Percentiles rank a stretch among this genome's conserved stretches.
phyloP scores from a whole-genome alignment of 2,329 filamentous ascomycete genomes.

The Tolypocladium pustulatum region DNA sequence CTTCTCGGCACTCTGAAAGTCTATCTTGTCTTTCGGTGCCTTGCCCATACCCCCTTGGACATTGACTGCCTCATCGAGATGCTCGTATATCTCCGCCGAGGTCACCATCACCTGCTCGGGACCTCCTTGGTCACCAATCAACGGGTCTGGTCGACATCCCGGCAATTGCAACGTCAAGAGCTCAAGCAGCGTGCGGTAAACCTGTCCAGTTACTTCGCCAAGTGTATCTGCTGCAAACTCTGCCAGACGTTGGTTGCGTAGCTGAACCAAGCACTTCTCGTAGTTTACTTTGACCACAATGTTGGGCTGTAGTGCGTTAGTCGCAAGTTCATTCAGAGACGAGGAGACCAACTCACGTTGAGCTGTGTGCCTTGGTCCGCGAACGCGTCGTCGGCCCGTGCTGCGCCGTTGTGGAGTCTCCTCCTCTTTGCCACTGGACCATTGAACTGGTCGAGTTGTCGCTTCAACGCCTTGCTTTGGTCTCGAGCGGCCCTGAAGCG shows the following conservation, averaged over 20 bases:
- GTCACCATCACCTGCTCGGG: conserved; percentile 28
- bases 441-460: conserved; percentile 34
- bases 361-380: conserved; percentile 34
- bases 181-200: conserved; percentile 66
- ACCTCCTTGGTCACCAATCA: conserved; percentile 21
- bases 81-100: conserved; percentile 45
- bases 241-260: conserved; percentile 70
- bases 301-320: conserved; percentile 44
- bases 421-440: conserved; percentile 37
- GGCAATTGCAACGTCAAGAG: conserved; percentile 58
- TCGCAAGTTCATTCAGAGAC: background rate
- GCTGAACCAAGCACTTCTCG: conserved; percentile 70
- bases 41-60: conserved; percentile 49
- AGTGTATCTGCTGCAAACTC: conserved; percentile 61
- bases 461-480: conserved; percentile 39
- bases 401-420: conserved; percentile 39
- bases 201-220: conserved; percentile 61
- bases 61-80: conserved; percentile 41
- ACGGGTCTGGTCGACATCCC: conserved; percentile 52
- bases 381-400: conserved; percentile 13
- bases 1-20: conserved; percentile 36
- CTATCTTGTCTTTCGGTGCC: conserved; percentile 33
- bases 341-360: conserved; percentile 33
- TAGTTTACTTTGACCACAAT: conserved; percentile 73
- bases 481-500: conserved; percentile 43